Percentiles rank a stretch among this genome's conserved stretches.
phyloP scores from a whole-genome alignment of 2,329 filamentous ascomycete genomes.

The Fusarium sp. region DNA sequence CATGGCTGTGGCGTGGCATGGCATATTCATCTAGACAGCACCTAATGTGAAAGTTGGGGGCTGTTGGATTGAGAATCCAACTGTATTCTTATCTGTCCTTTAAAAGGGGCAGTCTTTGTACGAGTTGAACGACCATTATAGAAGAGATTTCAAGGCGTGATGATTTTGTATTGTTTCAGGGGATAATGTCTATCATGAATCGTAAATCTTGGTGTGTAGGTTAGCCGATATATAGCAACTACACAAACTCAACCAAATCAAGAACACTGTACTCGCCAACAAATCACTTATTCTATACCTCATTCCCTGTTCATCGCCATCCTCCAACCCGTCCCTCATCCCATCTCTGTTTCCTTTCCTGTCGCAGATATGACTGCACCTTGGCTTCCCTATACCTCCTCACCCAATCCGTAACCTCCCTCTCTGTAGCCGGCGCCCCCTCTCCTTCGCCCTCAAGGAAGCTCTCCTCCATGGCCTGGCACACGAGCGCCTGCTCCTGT shows the following conservation, averaged over 20 bases:
- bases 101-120: neutral
- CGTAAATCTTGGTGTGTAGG: neutral
- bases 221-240: neutral
- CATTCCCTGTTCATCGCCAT: conserved; percentile 74
- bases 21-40: neutral
- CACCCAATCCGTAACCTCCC: conserved; percentile 89
- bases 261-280: neutral
- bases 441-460: conserved; percentile 75
- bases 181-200: neutral
- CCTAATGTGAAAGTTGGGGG: neutral
- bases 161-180: neutral
- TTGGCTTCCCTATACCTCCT: conserved; percentile 83
- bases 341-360: conserved; percentile 92
- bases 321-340: conserved; percentile 95
- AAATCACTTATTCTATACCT: neutral
- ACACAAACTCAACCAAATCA: neutral
- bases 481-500: conserved; percentile 84
- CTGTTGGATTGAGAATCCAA: neutral
- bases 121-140: neutral
- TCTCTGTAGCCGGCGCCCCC: conserved; percentile 70
- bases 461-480: conserved; percentile 88
- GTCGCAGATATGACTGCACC: conserved; percentile 80
- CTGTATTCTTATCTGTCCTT: neutral
- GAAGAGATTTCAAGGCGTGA: neutral
- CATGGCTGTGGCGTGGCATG: neutral